phyloP scores from a whole-genome alignment of 495 filamentous ascomycete genomes.

The Penicillium tannophilum region DNA sequence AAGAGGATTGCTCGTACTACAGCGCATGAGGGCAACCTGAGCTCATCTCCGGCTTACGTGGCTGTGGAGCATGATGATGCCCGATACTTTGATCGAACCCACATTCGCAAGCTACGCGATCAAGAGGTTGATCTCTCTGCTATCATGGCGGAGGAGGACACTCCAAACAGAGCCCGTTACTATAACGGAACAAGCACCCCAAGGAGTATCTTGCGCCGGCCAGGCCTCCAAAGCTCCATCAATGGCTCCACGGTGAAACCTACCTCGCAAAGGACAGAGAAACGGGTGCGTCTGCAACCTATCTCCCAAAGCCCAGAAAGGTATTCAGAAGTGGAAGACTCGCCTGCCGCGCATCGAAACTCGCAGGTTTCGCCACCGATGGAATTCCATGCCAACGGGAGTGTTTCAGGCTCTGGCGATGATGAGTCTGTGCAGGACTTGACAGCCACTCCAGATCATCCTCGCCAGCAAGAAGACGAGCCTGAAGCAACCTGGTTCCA shows the following conservation, averaged over 20 bases:
- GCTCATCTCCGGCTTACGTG: constrained; percentile 38
- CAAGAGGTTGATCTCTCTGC: constrained; percentile 42
- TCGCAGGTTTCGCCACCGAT: constrained; percentile 4
- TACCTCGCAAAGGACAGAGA: constrained; percentile 19
- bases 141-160: constrained; percentile 38
- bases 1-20: constrained; percentile 11
- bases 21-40: constrained; percentile 14
- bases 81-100: constrained; percentile 36
- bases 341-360: constrained; percentile 7
- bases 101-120: constrained; percentile 41
- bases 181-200: constrained; percentile 45
- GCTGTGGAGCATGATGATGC: constrained; percentile 30
- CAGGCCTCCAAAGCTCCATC: constrained; percentile 17
- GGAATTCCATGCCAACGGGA: constrained; percentile 20
- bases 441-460: constrained; percentile 30
- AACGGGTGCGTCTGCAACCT: constrained; percentile 26
- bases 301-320: constrained; percentile 33
- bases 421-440: constrained; percentile 19
- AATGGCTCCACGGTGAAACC: constrained; percentile 18
- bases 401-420: constrained; percentile 22
- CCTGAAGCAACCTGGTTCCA: constrained; percentile 39
- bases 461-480: constrained; percentile 14
- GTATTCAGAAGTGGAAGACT: constrained; percentile 24
- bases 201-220: constrained; percentile 23
- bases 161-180: constrained; percentile 45